Evolutionary conservation across 148 eudicot genomes (phyloP), one percentile per base, ranked within the genome.

Genomic region (Vaccinium vitisidaea): DNA sequence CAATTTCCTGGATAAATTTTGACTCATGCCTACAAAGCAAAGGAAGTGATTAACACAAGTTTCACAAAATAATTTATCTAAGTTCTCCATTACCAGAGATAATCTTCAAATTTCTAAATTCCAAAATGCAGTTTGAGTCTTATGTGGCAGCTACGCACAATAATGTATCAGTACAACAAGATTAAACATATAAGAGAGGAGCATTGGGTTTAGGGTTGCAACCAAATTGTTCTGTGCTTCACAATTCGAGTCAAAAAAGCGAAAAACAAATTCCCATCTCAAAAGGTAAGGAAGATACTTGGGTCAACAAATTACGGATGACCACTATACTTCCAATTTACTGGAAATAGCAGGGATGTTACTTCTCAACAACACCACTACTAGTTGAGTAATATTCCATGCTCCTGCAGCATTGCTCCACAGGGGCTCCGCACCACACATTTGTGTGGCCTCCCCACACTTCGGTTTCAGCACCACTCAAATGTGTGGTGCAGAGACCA

Each of bases 21-120:
- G 83, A 36, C 36, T 58, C 83, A 1, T 58, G 61, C 81, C 81
- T 79, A 79, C 81, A 79, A 79, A 27, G 59, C 59, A 52, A 9
- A 79, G 13, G 8, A 52, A 30, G 59, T 21, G 15, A 78, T 78
- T 43, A 25, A 78, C 19, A 6, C 6, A 6, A n/a, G 13, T 12
- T 25, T 25, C 19, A 25, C 39, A 50, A 78, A 49, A 6, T 78
- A n/a, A 53, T 43, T 50, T 8, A 39, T 75, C 3, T 16, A 10
- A 19, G 46, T 16, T 75, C n/a, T 16, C 18, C 79, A 43, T 46
- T 76, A 76, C 32, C 55, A 76, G n/a, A 5, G 15, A 48, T 2
- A 76, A 48, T 76, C 27, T n/a, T 10, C 30, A 19, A 76, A 46
- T 43, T 43, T n/a, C 1, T 76, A 36, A 36, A 36, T 74, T 19